A percentile compares a stretch with the other conserved stretches of the same genome.
Evolutionary conservation across 805 yeast species (phyloP).

Genomic region (Wickerhamiella azyma): DNA sequence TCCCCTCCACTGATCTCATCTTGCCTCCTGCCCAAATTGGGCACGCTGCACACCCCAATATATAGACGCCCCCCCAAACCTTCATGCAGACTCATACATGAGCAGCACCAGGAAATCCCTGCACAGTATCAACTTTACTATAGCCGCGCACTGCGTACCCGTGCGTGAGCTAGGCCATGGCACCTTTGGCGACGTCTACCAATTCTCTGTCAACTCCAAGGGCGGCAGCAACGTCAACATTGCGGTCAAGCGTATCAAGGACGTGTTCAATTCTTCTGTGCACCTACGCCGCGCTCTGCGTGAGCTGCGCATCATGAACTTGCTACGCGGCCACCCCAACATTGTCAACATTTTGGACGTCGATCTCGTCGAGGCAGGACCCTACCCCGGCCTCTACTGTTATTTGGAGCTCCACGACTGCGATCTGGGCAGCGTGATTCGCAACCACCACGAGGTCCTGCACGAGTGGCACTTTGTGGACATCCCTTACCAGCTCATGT

Average conservation of each 20-base stretch:
- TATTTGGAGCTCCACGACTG: conserved; percentile 74
- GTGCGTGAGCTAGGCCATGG: conserved; percentile 16
- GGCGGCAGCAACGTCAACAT: conserved; percentile 23
- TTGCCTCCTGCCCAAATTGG: not conserved
- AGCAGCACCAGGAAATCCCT: conserved; percentile 4
- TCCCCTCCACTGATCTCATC: not conserved
- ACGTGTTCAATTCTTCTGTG: conserved; percentile 52
- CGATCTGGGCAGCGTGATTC: conserved; percentile 67
- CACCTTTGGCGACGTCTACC: conserved; percentile 20
- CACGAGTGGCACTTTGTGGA: conserved; percentile 73
- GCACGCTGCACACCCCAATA: too few species aligned
- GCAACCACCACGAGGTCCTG: conserved; percentile 44
- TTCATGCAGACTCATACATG: not conserved
- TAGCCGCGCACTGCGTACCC: conserved; percentile 11
- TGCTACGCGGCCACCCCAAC: conserved; percentile 75
- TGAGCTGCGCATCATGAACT: conserved; percentile 68
- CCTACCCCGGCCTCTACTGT: conserved; percentile 79
- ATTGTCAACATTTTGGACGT: conserved; percentile 61
- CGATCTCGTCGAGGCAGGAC: conserved; percentile 50
- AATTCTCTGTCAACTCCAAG: conserved; percentile 9
- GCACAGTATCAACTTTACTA: conserved; percentile 7
- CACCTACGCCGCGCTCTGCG: conserved; percentile 68
- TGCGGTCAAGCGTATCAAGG: conserved; percentile 72
- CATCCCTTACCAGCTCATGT: conserved; percentile 65
- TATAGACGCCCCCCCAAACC: not conserved